phyloP scores from a whole-genome alignment of 2,329 filamentous ascomycete genomes.

The Aspergillus udagawae region DNA sequence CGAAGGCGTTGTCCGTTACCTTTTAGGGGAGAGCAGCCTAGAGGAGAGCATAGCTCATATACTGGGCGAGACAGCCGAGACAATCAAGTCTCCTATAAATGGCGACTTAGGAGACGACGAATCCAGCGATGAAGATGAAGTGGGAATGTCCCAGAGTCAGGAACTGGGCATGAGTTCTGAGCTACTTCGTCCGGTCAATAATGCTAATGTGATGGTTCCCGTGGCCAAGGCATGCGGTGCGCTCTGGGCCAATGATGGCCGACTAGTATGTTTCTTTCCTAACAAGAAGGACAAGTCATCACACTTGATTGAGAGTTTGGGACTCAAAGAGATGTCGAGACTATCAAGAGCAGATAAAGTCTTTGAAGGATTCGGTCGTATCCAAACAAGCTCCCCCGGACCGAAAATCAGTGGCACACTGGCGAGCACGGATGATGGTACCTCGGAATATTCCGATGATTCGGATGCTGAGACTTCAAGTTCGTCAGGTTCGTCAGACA shows the following conservation, averaged over 20 bases:
- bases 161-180: constrained; percentile 49
- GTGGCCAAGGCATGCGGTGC: constrained; percentile 57
- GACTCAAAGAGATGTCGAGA: constrained; percentile 47
- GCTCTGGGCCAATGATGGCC: constrained; percentile 54
- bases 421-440: constrained; percentile 41
- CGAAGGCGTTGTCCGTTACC: constrained; percentile 59
- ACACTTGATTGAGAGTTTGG: constrained; percentile 47
- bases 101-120: constrained; percentile 61
- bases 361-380: constrained; percentile 61
- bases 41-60: constrained; percentile 53
- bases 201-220: constrained; percentile 62
- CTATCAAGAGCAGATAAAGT: constrained; percentile 49
- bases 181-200: constrained; percentile 52
- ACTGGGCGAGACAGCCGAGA: constrained; percentile 55
- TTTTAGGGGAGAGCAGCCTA: constrained; percentile 55
- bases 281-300: constrained; percentile 49
- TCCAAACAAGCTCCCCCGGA: constrained; percentile 50
- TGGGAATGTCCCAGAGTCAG: constrained; percentile 40
- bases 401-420: constrained; percentile 41
- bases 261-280: constrained; percentile 56
- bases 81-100: constrained; percentile 41
- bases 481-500: constrained; percentile 43
- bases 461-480: constrained; percentile 60
- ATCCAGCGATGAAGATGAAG: constrained; percentile 77
- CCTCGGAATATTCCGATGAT: constrained; percentile 45